phyloP scores from a whole-genome alignment of 257 asterid species.

The Orobanche coerulescens region DNA sequence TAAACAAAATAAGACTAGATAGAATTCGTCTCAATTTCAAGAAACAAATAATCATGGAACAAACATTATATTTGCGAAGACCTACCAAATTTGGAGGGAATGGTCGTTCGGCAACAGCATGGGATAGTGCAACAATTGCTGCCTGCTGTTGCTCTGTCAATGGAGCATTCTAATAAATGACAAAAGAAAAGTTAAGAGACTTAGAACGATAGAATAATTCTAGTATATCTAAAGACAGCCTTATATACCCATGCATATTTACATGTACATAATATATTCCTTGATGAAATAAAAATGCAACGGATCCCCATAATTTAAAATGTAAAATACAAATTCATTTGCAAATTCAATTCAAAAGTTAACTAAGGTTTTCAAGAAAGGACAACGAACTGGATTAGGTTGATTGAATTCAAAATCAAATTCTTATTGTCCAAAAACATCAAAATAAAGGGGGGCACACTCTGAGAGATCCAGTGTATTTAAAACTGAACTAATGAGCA shows the following conservation, averaged over 20 bases:
- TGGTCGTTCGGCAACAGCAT: conserved; percentile 90
- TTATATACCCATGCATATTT: no score
- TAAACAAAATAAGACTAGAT: conserved; percentile 8
- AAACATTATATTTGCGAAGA: conserved; percentile 15
- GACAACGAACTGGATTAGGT: background rate
- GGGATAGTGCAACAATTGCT: conserved; percentile 84
- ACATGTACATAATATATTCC: background rate
- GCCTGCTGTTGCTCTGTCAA: conserved; percentile 92
- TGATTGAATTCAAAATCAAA: conserved; percentile 1
- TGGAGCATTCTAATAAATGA: conserved; percentile 60
- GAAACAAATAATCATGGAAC: conserved; percentile 1
- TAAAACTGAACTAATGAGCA: background rate
- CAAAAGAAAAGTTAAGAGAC: background rate
- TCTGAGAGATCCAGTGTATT: conserved; percentile 21
- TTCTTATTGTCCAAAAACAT: background rate
- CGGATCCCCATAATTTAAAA: conserved; percentile 7
- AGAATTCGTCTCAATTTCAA: background rate
- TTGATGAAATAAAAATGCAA: background rate
- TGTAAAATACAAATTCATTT: background rate
- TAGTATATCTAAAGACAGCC: background rate
- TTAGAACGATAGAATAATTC: conserved; percentile 3
- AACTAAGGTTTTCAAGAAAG: background rate
- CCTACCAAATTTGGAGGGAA: conserved; percentile 76
- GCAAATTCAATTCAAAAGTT: background rate
- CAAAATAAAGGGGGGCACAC: background rate